Evolutionary conservation across 129 eudicot species (phyloP), one percentile per base, ranked within the genome.

Genomic region (Pseudognaphalium luteoalbum): DNA sequence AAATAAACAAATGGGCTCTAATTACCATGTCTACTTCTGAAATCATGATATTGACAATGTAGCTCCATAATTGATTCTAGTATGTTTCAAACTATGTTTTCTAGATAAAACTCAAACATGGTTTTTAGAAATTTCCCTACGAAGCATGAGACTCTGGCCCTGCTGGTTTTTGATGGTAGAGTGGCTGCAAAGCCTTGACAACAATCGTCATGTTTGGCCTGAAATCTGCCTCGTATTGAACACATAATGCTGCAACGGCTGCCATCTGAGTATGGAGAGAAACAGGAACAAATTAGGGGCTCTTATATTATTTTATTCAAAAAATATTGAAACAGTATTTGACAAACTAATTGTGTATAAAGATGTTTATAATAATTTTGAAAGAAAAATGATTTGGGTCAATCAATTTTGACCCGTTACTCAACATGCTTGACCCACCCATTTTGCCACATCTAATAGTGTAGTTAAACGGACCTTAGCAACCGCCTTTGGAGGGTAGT

Each of bases 171-270:
- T 94, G 76, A 82, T 88, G 86, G 60, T 86, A 83, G 59, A 95
- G 97, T 15, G 99, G 97, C 80, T 91, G 97, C 81, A 95, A 85
- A 20, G 99, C 99, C 87, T 95, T 95, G 21, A 91, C 99, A 3
- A 95, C 97, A 61, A 95, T 95, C 3, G 96, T 89, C 99, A 95
- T 95, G 81, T 91, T 95, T 64, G 99, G 99, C 66, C 99, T 78
- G 77, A 95, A 95, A 54, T 91, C 99, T 47, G 99, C 97, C 74
- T 95, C 99, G 30, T 95, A 91, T 71, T 95, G 99, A 75, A 95
- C 97, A 72, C 97, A 95, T 14, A 95, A 86, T 68, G 96, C 97
- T 66, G 97, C 99, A 77, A 95, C 97, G 16, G 99, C 99, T 80
- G 91, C 99, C 95, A 95, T 81, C 97, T 95, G 88, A 37, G 21